Percentiles rank a stretch among this genome's conserved stretches.
Evolutionary conservation across 2,329 filamentous ascomycete species (phyloP).

Genomic region (Fusarium sp.): DNA sequence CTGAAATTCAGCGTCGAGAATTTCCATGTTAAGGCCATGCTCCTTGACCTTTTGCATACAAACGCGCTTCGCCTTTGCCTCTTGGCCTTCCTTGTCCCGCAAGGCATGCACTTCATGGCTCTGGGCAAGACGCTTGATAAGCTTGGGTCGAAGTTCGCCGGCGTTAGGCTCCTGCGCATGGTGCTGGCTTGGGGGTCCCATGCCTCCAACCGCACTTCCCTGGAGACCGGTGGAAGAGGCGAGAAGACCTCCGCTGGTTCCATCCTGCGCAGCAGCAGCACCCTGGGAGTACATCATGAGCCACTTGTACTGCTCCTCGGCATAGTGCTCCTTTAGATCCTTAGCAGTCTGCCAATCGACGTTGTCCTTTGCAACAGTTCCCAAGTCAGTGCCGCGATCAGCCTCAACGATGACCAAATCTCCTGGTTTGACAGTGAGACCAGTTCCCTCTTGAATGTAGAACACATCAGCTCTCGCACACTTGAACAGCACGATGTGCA

Average conservation of each 20-base stretch:
- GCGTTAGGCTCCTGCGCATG: conserved; percentile 79
- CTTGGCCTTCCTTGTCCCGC: conserved; percentile 95
- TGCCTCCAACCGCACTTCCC: conserved; percentile 81
- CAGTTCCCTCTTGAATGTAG: conserved; percentile 96
- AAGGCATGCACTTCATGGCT: conserved; percentile 90
- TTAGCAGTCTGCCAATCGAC: conserved; percentile 91
- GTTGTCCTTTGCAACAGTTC: conserved; percentile 90
- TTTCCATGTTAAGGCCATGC: conserved; percentile 97
- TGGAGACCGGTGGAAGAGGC: conserved; percentile 75
- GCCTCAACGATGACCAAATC: conserved; percentile 98
- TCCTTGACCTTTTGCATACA: conserved; percentile 98
- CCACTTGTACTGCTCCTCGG: conserved; percentile 97
- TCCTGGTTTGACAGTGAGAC: conserved; percentile 88
- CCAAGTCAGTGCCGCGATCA: conserved; percentile 94
- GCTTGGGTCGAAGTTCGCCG: conserved; percentile 90
- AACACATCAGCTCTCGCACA: conserved; percentile 96
- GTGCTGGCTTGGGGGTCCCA: conserved; percentile 82
- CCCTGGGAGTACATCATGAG: conserved; percentile 98
- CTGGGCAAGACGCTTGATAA: conserved; percentile 96
- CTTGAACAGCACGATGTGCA: conserved; percentile 97
- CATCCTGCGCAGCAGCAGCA: conserved; percentile 74
- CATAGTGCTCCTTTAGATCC: conserved; percentile 90
- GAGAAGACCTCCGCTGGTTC: conserved; percentile 73
- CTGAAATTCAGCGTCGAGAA: conserved; percentile 97
- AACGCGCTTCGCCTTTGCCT: conserved; percentile 96